Evolutionary conservation across 192 early-diverging fungal species (phyloP), one percentile per base, ranked within the genome.

Genomic region (Funneliformis mosseae): DNA sequence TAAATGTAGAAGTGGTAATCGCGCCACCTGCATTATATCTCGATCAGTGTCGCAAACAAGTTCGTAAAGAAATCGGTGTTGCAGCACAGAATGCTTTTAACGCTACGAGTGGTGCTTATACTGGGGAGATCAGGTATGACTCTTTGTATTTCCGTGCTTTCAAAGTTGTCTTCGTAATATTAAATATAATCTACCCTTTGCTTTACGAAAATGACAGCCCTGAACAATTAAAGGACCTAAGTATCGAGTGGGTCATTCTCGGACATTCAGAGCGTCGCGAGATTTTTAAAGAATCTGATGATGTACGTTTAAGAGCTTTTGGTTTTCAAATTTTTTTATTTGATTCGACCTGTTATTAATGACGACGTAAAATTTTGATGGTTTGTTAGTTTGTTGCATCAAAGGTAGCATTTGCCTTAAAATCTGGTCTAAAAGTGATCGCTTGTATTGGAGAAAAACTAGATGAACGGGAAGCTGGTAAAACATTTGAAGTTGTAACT

Each of bases 251-350:
- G 98, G 94, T 93, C 74, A 96, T 99, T 82, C 87, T 98, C 81
- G 98, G 98, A 76, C 98, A 99, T 92, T 98, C 97, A 80, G 98
- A 99, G 86, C 95, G 98, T 83, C 92, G 98, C 83, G 94, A 95
- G 85, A 92, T 95, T 84, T 96, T 97, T 85, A 83, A 85, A 28
- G 98, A 99, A 87, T 88, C 92, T 48, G 93, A 96, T 84, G 93
- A 97, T 67, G 92, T 93, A 83, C 59, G 74, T 48, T 8, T 50
- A 46, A 33, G 33, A 33, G 33, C 33, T 21, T 59, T 18, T 28
- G 23, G 50, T 61, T 27, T 28, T 42, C 43, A 33, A 33, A 33
- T 12, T 38, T 16, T 27, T 63, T 28, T 16, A 9, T 64, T 66
- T 21, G 50, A 55, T 6, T 5, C 6, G 18, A 55, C 50, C 4